Conservation (phyloP, 1,284 basidiomycete genomes). For the Golubevia pallescens region DNA sequence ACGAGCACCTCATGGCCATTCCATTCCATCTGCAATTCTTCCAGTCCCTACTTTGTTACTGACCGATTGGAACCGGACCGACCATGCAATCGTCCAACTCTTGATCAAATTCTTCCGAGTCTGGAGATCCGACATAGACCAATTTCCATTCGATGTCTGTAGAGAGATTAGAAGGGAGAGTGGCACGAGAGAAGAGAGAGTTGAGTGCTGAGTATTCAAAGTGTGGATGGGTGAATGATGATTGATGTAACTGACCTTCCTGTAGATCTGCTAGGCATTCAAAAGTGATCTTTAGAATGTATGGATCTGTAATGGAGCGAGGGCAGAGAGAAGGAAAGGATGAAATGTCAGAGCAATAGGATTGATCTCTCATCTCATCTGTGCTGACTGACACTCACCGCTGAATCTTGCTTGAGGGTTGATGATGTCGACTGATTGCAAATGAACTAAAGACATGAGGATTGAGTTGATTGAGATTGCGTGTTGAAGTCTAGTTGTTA, state of each 20-base stretch:
- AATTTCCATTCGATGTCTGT: conserved; percentile 96
- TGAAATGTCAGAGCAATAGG: neutral
- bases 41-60: conserved; percentile 6
- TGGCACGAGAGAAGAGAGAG: neutral
- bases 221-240: no score
- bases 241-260: conserved; percentile 72
- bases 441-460: conserved; percentile 36
- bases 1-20: neutral
- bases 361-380: neutral
- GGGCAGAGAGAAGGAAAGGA: neutral
- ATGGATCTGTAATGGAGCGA: conserved; percentile 70
- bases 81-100: conserved; percentile 81
- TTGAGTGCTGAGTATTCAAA: no score
- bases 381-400: conserved; percentile 12
- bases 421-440: conserved; percentile 56
- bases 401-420: conserved; percentile 52
- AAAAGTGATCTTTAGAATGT: conserved; percentile 94
- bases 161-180: neutral
- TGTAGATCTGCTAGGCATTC: conserved; percentile 92
- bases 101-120: conserved; percentile 88
- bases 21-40: neutral
- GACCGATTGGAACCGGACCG: conserved; percentile 80
- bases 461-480: no score
- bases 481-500: no score
- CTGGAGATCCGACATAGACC: conserved; percentile 94